Evolutionary conservation across 75 land plant species (phyloP).

Genomic region (Chamaecyparis obtusa): DNA sequence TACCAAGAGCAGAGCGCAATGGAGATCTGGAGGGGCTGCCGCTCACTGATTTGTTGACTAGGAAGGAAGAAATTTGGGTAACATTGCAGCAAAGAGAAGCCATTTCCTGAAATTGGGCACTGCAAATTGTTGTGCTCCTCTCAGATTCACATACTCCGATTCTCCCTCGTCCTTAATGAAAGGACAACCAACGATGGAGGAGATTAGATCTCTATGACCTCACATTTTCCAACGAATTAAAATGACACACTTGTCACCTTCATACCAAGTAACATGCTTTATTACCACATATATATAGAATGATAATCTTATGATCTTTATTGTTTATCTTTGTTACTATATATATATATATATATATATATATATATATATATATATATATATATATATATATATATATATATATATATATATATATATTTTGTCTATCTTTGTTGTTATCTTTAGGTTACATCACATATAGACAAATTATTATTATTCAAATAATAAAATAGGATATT

Average conservation of each 20-base stretch:
- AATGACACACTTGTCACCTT: background rate
- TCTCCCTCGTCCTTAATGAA: background rate
- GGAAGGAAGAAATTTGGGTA: background rate
- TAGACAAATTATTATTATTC: no score
- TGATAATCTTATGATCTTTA: no score
- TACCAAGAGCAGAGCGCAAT: background rate
- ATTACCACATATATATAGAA: no score
- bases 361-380: no score
- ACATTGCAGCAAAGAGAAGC: background rate
- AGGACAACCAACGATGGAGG: background rate
- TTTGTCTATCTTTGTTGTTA: no score
- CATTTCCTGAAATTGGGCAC: background rate
- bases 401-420: no score
- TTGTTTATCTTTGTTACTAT: no score
- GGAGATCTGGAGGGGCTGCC: background rate
- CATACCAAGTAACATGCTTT: no score
- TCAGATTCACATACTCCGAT: background rate
- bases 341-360: no score
- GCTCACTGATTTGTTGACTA: background rate
- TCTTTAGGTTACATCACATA: no score
- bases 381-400: no score
- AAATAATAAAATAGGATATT: no score
- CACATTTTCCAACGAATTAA: background rate
- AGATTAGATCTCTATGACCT: background rate
- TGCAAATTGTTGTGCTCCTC: background rate